A percentile compares a stretch with the other conserved stretches of the same genome.
Conservation (phyloP, 2,329 filamentous ascomycete genomes). For the Trichophaea hybrida region DNA sequence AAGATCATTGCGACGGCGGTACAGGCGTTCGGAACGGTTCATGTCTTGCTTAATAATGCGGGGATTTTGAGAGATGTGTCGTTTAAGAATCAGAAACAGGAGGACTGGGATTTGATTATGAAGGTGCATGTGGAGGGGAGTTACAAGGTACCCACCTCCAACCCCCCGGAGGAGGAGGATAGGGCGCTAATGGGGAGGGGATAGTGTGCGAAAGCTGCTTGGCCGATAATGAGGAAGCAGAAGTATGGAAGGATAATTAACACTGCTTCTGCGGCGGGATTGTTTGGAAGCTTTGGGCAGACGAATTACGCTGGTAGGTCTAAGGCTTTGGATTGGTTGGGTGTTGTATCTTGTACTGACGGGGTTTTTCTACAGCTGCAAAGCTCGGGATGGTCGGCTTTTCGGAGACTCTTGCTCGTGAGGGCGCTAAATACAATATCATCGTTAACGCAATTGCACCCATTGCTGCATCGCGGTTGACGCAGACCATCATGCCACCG, state of each 20-base stretch:
- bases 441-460: constrained; percentile 88
- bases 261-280: constrained; percentile 85
- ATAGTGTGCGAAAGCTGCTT: constrained; percentile 73
- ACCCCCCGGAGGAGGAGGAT: not conserved
- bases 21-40: constrained; percentile 68
- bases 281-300: constrained; percentile 93
- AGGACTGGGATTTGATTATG: constrained; percentile 92
- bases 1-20: constrained; percentile 85
- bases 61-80: constrained; percentile 87
- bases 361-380: constrained; percentile 45
- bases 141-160: constrained; percentile 50
- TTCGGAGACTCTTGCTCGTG: constrained; percentile 94
- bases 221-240: constrained; percentile 96
- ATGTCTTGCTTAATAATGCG: constrained; percentile 94
- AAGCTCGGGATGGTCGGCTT: constrained; percentile 94
- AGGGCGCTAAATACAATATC: constrained; percentile 97
- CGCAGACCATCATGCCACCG: constrained; percentile 87
- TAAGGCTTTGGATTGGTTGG: not conserved
- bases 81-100: constrained; percentile 97
- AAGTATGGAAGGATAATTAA: constrained; percentile 96
- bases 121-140: constrained; percentile 83
- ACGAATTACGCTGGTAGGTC: constrained; percentile 70
- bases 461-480: constrained; percentile 91
- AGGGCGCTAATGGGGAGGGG: not conserved
- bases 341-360: constrained; percentile 3